phyloP scores from a whole-genome alignment of 2,329 filamentous ascomycete genomes.

The Metarhizium guizhouense region DNA sequence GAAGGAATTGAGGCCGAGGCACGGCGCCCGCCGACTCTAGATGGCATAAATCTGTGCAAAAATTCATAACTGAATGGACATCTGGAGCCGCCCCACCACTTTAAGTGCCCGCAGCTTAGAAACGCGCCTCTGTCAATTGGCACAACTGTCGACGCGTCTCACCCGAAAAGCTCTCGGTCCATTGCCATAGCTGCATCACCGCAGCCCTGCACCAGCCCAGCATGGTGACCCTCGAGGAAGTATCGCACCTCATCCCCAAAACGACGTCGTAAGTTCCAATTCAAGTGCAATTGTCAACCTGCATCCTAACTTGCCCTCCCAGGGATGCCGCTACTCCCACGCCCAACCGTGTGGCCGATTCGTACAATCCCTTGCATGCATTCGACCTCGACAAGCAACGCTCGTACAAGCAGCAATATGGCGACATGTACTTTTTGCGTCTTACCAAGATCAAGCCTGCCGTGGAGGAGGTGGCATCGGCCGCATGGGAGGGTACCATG shows the following conservation, averaged over 20 bases:
- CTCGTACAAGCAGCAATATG: slow-evolving; percentile 91
- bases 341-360: slow-evolving; percentile 43
- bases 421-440: slow-evolving; percentile 94
- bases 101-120: neutral
- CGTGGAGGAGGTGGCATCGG: slow-evolving; percentile 64
- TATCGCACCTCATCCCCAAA: slow-evolving; percentile 23
- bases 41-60: too few species aligned
- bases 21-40: too few species aligned
- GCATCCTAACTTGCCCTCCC: neutral
- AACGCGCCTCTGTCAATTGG: neutral
- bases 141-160: neutral
- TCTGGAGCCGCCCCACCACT: neutral
- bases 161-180: neutral
- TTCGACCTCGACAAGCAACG: slow-evolving; percentile 63
- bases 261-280: slow-evolving; percentile 20
- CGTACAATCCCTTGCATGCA: slow-evolving; percentile 66
- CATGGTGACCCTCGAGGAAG: slow-evolving; percentile 27
- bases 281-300: neutral
- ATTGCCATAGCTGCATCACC: neutral
- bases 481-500: slow-evolving; percentile 69
- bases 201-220: slow-evolving; percentile 5
- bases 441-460: slow-evolving; percentile 78
- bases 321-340: slow-evolving; percentile 26
- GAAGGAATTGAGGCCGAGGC: too few species aligned
- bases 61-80: too few species aligned